Conservation (phyloP, 768 basidiomycete genomes). For the Strobilomyces echinocephalus region DNA sequence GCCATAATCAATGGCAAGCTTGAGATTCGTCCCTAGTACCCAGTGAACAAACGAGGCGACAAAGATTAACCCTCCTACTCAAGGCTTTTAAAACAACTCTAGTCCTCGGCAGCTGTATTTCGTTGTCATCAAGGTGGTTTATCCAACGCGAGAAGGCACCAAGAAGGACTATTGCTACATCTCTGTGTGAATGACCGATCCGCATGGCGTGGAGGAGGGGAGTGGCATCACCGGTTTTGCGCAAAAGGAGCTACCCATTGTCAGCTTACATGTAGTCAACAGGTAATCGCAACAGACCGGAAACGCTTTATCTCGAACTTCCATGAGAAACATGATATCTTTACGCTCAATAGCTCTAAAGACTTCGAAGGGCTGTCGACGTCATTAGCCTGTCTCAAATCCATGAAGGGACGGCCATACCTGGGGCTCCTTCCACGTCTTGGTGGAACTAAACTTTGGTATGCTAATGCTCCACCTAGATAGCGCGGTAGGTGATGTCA, state of each 20-base stretch:
- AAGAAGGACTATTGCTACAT: constrained; percentile 81
- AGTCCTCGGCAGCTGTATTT: constrained; percentile 64
- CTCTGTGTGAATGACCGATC: constrained; percentile 67
- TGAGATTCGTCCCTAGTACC: constrained; percentile 72
- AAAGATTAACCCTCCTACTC: constrained; percentile 64
- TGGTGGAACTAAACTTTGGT: constrained; percentile 11
- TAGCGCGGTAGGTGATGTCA: constrained; percentile 18
- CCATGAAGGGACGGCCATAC: constrained; percentile 24
- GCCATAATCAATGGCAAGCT: constrained; percentile 88
- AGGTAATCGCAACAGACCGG: constrained; percentile 46
- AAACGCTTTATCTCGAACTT: constrained; percentile 75
- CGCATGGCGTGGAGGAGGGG: constrained; percentile 90
- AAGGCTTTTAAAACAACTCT: constrained; percentile 72
- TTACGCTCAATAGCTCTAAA: constrained; percentile 81
- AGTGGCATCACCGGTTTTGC: constrained; percentile 78
- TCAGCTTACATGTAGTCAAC: background rate
- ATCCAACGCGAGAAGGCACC: constrained; percentile 92
- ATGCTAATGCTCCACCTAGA: constrained; percentile 14
- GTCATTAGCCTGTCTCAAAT: background rate
- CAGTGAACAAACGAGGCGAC: constrained; percentile 71
- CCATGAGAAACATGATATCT: constrained; percentile 79
- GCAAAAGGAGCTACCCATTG: constrained; percentile 60
- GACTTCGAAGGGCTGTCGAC: constrained; percentile 53
- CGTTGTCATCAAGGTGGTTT: constrained; percentile 80
- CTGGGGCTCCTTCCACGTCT: constrained; percentile 51